Evolutionary conservation across 176 grass and related monocot species (phyloP), one percentile per base, ranked within the genome.

Genomic region (Bolboschoenus planiculmis): DNA sequence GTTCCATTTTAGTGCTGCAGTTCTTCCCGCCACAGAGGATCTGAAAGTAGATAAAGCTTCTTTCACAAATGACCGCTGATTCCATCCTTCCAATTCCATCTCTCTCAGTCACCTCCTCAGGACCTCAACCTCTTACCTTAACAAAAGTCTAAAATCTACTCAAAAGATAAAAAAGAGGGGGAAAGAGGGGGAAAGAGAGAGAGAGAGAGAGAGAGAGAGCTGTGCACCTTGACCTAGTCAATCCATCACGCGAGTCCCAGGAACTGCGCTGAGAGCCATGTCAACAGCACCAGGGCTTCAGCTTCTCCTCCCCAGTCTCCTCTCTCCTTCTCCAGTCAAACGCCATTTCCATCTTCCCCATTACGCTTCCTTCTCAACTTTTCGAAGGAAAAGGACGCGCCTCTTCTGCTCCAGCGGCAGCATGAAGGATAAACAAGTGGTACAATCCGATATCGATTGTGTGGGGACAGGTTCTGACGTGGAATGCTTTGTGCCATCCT

Each of bases 381-480:
- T 40, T 54, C 43, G 13, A 21, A 82, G 58, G 14, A 46, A 48
- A 82, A 63, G 31, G 23, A 47, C 14, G 21, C 39, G 37, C 11
- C 18, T 62, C 66, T 73, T 35, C 40, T 72, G 72, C 37, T 46
- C 84, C 8, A 62, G 26, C 23, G 53, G 68, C 16, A 61, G 55
- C 39, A 83, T 79, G 80, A 48, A 80, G 78, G 78, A 80, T 23
- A 80, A 60, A 60, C 65, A 53, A 43, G 33, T 23, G 2, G 30
- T 6, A 59, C 34, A 42, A 44, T 8, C 87, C 42, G 37, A 87
- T 35, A 56, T 88, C 24, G 90, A 92, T 46, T 87, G 88, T 82
- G 88, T 94, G 33, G 90, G 88, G 35, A 85, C 84, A 10, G 87
- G 90, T 21, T 30, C 85, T 11, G 88, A 97, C 23, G 88, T 89